These are phyloP conservation scores for Trichoderma endophyticum DNA, from an alignment of 2,329 filamentous ascomycete genomes.

Conservation along the genomic window DNA sequence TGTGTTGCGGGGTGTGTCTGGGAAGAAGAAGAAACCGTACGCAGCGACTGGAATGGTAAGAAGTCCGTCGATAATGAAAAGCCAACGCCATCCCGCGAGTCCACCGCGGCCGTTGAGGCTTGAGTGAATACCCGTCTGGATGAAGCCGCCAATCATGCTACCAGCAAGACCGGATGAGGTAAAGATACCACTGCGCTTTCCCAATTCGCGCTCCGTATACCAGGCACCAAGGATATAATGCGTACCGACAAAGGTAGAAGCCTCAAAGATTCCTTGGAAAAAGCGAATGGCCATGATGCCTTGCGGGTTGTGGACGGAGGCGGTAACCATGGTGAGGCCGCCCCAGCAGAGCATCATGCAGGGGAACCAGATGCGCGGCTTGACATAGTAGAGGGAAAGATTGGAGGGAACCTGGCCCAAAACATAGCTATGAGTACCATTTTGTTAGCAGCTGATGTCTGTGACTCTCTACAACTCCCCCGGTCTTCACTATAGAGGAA, in stretches of 20 bases:
- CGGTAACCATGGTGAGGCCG: constrained; percentile 56
- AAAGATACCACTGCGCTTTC: constrained; percentile 62
- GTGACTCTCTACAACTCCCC: neutral
- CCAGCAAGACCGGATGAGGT: constrained; percentile 58
- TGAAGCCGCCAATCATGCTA: constrained; percentile 50
- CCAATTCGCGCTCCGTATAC: constrained; percentile 60
- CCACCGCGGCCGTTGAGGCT: constrained; percentile 45
- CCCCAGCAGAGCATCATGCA: constrained; percentile 64
- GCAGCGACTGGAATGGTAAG: constrained; percentile 38
- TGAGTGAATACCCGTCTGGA: constrained; percentile 59
- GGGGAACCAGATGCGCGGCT: constrained; percentile 62
- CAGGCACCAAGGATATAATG: constrained; percentile 49
- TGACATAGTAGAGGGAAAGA: constrained; percentile 59
- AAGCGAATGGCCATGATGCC: constrained; percentile 40
- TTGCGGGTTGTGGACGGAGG: constrained; percentile 36
- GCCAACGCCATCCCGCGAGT: constrained; percentile 64
- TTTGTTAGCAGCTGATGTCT: neutral
- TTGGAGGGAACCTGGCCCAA: constrained; percentile 61
- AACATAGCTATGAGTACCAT: constrained; percentile 33
- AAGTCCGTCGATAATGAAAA: constrained; percentile 68
- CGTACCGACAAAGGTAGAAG: constrained; percentile 40
- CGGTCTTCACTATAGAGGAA: neutral
- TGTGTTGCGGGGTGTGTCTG: constrained; percentile 45
- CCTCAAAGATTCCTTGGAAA: constrained; percentile 39
- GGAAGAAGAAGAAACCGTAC: constrained; percentile 36